Conservation (phyloP, 306 rosid genomes). For the Comarum palustre region DNA sequence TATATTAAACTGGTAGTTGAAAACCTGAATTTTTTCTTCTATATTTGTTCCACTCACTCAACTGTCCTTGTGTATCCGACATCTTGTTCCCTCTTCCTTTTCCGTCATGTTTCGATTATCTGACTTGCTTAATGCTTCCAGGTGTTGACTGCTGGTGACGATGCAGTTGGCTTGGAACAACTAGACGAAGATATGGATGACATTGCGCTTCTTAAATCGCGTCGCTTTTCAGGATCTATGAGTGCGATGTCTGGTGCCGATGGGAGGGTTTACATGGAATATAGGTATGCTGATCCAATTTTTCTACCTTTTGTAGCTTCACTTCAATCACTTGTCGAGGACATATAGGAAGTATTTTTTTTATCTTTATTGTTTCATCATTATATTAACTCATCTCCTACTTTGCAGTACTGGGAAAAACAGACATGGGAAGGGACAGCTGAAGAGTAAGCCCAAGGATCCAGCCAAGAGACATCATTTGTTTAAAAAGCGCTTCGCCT, state of each 20-base stretch:
- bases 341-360: neutral
- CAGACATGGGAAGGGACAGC: constrained; percentile 51
- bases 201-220: constrained; percentile 65
- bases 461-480: constrained; percentile 74
- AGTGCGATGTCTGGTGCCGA: constrained; percentile 94
- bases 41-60: neutral
- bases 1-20: neutral
- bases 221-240: constrained; percentile 73
- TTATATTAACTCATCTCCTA: constrained; percentile 10
- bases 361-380: neutral
- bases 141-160: constrained; percentile 90
- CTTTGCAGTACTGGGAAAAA: constrained; percentile 54
- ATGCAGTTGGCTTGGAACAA: constrained; percentile 85
- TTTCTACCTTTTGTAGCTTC: neutral
- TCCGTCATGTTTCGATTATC: constrained; percentile 1
- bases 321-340: neutral
- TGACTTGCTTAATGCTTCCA: constrained; percentile 27
- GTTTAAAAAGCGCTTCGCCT: constrained; percentile 55
- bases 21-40: neutral
- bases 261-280: constrained; percentile 92
- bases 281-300: constrained; percentile 48
- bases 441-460: constrained; percentile 88
- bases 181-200: constrained; percentile 89
- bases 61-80: neutral
- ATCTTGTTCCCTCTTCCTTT: neutral